These are phyloP conservation scores for Yarrowia porcina DNA, from an alignment of 805 yeast genomes.

Conservation along the genomic window DNA sequence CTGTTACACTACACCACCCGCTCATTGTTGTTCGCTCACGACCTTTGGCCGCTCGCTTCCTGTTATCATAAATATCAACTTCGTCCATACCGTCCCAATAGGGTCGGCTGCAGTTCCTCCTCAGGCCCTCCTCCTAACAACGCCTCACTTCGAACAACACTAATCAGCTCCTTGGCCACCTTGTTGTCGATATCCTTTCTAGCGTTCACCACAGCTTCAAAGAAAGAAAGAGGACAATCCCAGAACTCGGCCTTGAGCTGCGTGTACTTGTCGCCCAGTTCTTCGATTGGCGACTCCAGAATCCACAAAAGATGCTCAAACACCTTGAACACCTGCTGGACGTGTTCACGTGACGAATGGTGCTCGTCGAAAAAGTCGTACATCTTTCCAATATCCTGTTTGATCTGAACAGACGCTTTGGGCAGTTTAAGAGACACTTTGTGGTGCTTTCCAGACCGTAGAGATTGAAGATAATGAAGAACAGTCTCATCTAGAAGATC, in stretches of 20 bases:
- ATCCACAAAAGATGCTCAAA: slow-evolving; percentile 62
- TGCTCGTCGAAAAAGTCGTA: slow-evolving; percentile 51
- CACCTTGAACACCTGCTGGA: slow-evolving; percentile 52
- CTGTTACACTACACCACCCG: too few relatives aligned
- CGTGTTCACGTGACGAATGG: slow-evolving; percentile 40
- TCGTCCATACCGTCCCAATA: slow-evolving; percentile 17
- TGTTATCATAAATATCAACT: not conserved
- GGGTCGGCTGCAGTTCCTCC: slow-evolving; percentile 1
- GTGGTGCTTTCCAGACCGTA: slow-evolving; percentile 39
- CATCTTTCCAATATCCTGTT: slow-evolving; percentile 58
- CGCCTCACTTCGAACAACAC: slow-evolving; percentile 14
- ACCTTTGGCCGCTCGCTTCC: not conserved
- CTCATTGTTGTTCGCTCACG: not conserved
- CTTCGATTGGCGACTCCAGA: slow-evolving; percentile 47
- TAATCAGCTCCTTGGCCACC: slow-evolving; percentile 37
- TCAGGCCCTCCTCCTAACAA: not conserved
- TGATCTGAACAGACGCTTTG: slow-evolving; percentile 48
- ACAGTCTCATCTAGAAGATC: slow-evolving; percentile 52
- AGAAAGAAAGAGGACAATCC: slow-evolving; percentile 71
- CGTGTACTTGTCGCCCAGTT: slow-evolving; percentile 55
- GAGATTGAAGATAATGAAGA: slow-evolving; percentile 48
- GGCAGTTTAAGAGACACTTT: slow-evolving; percentile 43
- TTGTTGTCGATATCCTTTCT: slow-evolving; percentile 41
- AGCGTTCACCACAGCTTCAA: slow-evolving; percentile 57
- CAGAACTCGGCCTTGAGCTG: slow-evolving; percentile 63